A percentile compares a stretch with the other conserved stretches of the same genome.
These are phyloP conservation scores for Dryas drummondii DNA, from an alignment of 306 rosid genomes.

Conservation along the genomic window DNA sequence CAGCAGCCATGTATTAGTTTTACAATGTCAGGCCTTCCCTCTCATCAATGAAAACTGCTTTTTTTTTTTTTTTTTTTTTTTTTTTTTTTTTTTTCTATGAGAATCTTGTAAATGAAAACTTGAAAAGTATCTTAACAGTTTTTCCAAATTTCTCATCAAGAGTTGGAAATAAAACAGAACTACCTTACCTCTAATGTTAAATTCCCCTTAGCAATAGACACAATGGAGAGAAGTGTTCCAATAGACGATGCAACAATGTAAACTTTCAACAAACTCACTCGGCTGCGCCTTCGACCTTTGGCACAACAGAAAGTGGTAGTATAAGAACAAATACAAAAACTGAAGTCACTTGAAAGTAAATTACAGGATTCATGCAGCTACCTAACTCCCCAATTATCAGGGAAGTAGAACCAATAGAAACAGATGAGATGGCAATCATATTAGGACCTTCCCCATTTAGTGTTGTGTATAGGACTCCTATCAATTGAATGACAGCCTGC, in stretches of 20 bases:
- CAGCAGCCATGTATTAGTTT: not conserved
- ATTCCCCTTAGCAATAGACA: conserved; percentile 41
- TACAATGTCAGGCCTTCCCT: not conserved
- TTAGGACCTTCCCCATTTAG: conserved; percentile 36
- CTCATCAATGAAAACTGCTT: not conserved
- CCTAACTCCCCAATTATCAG: conserved; percentile 62
- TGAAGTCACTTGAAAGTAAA: not conserved
- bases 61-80: not conserved
- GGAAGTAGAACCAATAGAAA: conserved; percentile 43
- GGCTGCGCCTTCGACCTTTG: conserved; percentile 73
- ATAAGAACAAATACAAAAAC: conserved; percentile 8
- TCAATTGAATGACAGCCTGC: conserved; percentile 60
- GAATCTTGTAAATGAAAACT: not conserved
- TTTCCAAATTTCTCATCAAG: not conserved
- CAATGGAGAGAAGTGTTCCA: conserved; percentile 36
- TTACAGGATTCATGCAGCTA: conserved; percentile 22
- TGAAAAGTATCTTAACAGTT: not conserved
- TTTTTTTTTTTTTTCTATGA: not conserved
- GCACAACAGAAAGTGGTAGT: conserved; percentile 24
- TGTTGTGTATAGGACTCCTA: conserved; percentile 44
- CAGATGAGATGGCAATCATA: conserved; percentile 48
- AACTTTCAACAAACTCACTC: conserved; percentile 48
- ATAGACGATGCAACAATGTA: conserved; percentile 50
- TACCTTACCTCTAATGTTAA: conserved; percentile 54
- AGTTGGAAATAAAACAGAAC: not conserved